These are phyloP conservation scores for Leccinum subfulvum DNA, from an alignment of 1,284 basidiomycete genomes.

Conservation along the genomic window DNA sequence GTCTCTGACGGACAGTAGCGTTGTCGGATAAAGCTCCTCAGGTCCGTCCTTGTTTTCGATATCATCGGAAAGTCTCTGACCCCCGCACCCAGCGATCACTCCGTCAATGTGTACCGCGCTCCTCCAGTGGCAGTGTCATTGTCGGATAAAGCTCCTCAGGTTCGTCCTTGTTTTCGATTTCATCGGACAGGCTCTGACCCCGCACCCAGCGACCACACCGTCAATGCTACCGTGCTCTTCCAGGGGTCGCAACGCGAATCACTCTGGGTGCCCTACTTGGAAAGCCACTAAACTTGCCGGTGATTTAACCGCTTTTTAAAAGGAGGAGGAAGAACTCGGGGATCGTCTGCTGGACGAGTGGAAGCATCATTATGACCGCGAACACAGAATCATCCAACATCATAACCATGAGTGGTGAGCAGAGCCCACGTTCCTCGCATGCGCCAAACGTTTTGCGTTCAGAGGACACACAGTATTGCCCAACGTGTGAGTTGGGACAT, in stretches of 20 bases:
- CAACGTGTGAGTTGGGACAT: conserved; percentile 38
- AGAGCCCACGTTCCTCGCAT: not conserved
- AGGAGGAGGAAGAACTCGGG: not conserved
- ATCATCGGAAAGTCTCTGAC: not conserved
- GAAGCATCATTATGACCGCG: conserved; percentile 29
- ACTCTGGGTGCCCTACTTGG: conserved; percentile 23
- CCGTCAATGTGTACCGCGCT: conserved; percentile 10
- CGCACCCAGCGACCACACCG: conserved; percentile 15
- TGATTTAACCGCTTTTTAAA: not conserved
- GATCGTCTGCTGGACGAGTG: conserved; percentile 31
- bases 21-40: conserved; percentile 20
- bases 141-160: conserved; percentile 18
- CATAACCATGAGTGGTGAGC: conserved; percentile 37
- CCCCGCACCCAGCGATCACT: conserved; percentile 10
- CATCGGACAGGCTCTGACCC: not conserved
- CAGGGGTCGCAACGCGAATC: not conserved
- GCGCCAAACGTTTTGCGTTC: not conserved
- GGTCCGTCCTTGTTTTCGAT: conserved; percentile 15
- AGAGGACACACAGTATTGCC: conserved; percentile 39
- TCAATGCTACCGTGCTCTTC: conserved; percentile 4
- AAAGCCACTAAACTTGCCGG: conserved; percentile 10
- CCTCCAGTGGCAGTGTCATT: conserved; percentile 4
- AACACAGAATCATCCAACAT: conserved; percentile 14
- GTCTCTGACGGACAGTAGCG: conserved; percentile 13
- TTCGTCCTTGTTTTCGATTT: conserved; percentile 9